phyloP scores from a whole-genome alignment of 176 grass and related monocot species.

The Chrysopogon serrulatus region DNA sequence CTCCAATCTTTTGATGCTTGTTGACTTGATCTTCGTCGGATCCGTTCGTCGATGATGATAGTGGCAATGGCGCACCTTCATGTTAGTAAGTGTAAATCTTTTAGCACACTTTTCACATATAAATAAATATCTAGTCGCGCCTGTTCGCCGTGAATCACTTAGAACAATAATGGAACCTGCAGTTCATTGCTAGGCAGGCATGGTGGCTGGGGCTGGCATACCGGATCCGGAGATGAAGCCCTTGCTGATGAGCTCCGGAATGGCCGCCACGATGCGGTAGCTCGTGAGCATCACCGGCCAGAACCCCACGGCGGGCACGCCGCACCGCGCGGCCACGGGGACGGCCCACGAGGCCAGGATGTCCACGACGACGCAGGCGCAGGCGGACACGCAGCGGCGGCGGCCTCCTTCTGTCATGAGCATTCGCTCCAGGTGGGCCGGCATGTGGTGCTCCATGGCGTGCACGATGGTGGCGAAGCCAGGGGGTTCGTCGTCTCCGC shows the following conservation, averaged over 20 bases:
- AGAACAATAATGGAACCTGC: background rate
- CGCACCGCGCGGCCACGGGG: no score
- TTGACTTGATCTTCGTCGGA: no score
- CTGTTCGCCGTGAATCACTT: background rate
- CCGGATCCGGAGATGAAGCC: slow-evolving; percentile 51
- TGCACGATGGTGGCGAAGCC: slow-evolving; percentile 21
- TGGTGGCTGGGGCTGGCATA: background rate
- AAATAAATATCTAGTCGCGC: no score
- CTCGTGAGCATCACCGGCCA: slow-evolving; percentile 58
- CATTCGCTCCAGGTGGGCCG: slow-evolving; percentile 21
- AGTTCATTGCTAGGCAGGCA: background rate
- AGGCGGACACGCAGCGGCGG: background rate
- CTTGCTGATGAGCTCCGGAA: slow-evolving; percentile 43
- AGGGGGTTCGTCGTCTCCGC: background rate
- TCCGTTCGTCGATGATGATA: background rate
- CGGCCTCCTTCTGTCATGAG: background rate
- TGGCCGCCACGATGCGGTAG: slow-evolving; percentile 46
- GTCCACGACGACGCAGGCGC: slow-evolving; percentile 40
- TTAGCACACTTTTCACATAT: background rate
- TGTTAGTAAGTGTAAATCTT: background rate
- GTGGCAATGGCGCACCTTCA: slow-evolving; percentile 35
- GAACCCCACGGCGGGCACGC: slow-evolving; percentile 46
- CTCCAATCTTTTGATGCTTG: background rate
- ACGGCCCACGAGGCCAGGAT: slow-evolving; percentile 63
- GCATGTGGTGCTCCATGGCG: slow-evolving; percentile 52